phyloP scores from a whole-genome alignment of 2,329 filamentous ascomycete genomes.

The Verticillium zaregamsianum region DNA sequence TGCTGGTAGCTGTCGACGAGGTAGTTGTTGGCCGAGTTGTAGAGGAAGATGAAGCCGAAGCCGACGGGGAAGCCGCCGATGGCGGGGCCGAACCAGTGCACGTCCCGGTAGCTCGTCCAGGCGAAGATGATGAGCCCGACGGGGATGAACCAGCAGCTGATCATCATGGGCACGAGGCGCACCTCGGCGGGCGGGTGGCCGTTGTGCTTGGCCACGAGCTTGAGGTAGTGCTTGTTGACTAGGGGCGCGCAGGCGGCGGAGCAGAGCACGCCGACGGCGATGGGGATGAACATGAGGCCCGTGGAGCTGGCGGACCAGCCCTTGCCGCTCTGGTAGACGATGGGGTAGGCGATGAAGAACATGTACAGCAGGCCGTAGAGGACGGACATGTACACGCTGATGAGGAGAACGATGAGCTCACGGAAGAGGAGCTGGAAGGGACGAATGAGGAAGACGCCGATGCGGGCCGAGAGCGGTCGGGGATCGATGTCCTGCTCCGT shows the following conservation, averaged over 20 bases:
- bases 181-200: conserved; percentile 73
- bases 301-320: conserved; percentile 70
- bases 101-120: conserved; percentile 57
- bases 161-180: conserved; percentile 80
- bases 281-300: conserved; percentile 82
- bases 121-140: conserved; percentile 56
- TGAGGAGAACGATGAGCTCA: conserved; percentile 81
- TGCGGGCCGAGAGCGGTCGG: conserved; percentile 62
- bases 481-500: conserved; percentile 78
- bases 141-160: conserved; percentile 67
- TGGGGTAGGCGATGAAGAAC: conserved; percentile 69
- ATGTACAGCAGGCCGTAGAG: conserved; percentile 72
- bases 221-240: conserved; percentile 79
- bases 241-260: conserved; percentile 65
- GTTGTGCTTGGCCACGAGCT: conserved; percentile 55
- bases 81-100: conserved; percentile 69
- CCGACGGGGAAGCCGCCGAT: conserved; percentile 70
- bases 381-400: conserved; percentile 81
- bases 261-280: conserved; percentile 69
- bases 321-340: conserved; percentile 75
- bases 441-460: conserved; percentile 71
- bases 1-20: conserved; percentile 60
- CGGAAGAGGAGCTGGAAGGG: conserved; percentile 82
- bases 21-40: conserved; percentile 76
- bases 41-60: conserved; percentile 80